Evolutionary conservation across 768 basidiomycete genomes (phyloP), one percentile per base, ranked within the genome.

Genomic region (Leucosporidium creatinivorum): DNA sequence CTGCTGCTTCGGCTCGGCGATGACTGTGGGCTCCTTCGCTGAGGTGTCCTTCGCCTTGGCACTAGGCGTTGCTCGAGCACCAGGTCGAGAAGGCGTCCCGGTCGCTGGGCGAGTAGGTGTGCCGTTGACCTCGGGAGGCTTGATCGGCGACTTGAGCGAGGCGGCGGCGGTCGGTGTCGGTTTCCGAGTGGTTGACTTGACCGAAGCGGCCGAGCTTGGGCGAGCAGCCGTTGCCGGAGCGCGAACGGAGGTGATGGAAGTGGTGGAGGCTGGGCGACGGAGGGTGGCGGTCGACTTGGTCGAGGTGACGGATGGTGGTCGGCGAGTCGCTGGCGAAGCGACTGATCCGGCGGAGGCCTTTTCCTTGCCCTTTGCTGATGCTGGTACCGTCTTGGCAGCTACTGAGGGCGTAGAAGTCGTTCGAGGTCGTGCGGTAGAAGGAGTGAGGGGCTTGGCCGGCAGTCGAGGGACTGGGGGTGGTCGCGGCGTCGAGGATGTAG

Each of bases 191-290:
- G 81, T 75, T 7, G 83, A 83, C 54, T 64, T 65, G 47, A 74
- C 63, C 73, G 58, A 83, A 78, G 44, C 82, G 81, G 26, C 76
- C 73, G 3, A 79, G 76, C 61, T 82, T 82, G 30, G 78, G 77
- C 31, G 82, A 81, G 30, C 74, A 75, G 44, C 78, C 78, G 51
- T 73, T 62, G 15, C 50, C 19, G 21, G 69, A 23, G n/a, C 47
- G 7, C 54, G 39, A 17, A 59, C 44, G 44, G 58, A 48, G 25
- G 44, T 39, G 17, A 48, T 48, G n/a, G 58, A 48, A n/a, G 57
- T 26, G 1, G 58, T 12, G 4, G 69, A 67, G 1, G 62, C 10
- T 12, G 48, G 61, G 0, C 49, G 48, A 15, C 61, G 60, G 26
- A 69, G 60, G 0, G 57, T 23, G 5, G 60, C 62, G 0, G 69